A percentile compares a stretch with the other conserved stretches of the same genome.
Evolutionary conservation across 169 alveolate genomes (phyloP).

Genomic region (Eimeria tenella): DNA sequence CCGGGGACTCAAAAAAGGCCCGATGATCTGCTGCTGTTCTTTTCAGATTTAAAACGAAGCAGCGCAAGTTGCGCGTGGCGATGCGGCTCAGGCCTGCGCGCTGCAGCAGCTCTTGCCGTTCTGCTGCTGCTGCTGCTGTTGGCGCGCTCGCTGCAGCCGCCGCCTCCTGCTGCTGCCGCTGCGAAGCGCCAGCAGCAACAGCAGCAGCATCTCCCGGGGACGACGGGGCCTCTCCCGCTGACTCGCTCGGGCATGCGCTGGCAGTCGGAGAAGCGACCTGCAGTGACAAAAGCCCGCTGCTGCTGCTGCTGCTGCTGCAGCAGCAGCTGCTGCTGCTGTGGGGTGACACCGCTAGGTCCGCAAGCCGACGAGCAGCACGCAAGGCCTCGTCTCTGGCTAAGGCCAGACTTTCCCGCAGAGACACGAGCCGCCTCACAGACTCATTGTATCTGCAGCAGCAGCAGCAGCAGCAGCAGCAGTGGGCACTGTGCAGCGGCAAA

Average conservation of each 20-base stretch:
- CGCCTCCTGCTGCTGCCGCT: not conserved
- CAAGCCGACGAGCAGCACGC: not conserved
- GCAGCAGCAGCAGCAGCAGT: constrained; percentile 28
- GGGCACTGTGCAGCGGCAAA: not conserved
- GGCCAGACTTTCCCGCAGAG: constrained; percentile 5
- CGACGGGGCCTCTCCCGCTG: constrained; percentile 6
- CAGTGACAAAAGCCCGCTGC: not conserved
- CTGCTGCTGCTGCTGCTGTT: constrained; percentile 28
- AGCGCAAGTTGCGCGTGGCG: constrained; percentile 6
- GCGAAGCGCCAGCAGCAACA: not conserved
- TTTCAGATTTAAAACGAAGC: not conserved
- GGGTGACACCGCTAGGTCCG: not conserved
- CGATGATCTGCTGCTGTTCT: not conserved
- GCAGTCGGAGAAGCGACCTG: constrained; percentile 24
- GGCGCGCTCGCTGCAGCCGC: constrained; percentile 17
- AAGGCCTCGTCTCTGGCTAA: not conserved
- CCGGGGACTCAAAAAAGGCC: constrained; percentile 31
- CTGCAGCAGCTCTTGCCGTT: constrained; percentile 32
- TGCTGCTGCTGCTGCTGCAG: constrained; percentile 8
- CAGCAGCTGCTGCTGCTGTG: not conserved
- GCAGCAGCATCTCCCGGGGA: not conserved
- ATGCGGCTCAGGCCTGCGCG: constrained; percentile 9
- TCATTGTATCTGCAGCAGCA: constrained; percentile 32
- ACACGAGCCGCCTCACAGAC: constrained; percentile 16
- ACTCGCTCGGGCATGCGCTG: not conserved